A percentile compares a stretch with the other conserved stretches of the same genome.
These are phyloP conservation scores for Beverwykella pulmonaria DNA, from an alignment of 495 filamentous ascomycete species.

Conservation along the genomic window DNA sequence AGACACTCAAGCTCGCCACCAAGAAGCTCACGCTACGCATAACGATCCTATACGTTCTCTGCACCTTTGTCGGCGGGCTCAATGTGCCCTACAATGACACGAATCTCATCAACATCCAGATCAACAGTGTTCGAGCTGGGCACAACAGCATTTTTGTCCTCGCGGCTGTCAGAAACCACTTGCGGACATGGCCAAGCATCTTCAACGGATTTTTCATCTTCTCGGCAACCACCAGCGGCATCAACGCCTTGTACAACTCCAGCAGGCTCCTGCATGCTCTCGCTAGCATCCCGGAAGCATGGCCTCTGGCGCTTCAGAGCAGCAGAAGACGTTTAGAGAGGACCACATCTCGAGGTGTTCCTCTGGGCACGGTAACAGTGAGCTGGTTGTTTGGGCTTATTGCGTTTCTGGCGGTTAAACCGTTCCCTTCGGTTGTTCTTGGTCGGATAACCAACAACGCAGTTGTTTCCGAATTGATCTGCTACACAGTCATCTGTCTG, in stretches of 20 bases:
- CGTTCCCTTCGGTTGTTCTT: constrained; percentile 43
- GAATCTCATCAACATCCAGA: constrained; percentile 35
- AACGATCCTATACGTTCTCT: constrained; percentile 51
- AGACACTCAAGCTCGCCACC: constrained; percentile 56
- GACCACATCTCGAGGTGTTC: constrained; percentile 53
- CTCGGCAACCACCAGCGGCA: constrained; percentile 52
- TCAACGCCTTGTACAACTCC: constrained; percentile 53
- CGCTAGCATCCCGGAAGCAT: constrained; percentile 47
- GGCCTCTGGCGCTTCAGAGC: constrained; percentile 45
- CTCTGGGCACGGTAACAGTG: constrained; percentile 52
- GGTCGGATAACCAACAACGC: constrained; percentile 51
- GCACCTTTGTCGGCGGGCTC: constrained; percentile 49
- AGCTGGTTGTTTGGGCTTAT: constrained; percentile 54
- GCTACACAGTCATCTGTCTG: constrained; percentile 51
- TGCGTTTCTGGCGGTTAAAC: constrained; percentile 52
- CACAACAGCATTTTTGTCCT: constrained; percentile 54
- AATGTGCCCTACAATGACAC: constrained; percentile 53
- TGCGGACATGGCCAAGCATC: constrained; percentile 49
- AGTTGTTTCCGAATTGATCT: constrained; percentile 51
- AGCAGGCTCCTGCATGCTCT: constrained; percentile 53
- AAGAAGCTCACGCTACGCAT: constrained; percentile 54
- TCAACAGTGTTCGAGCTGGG: constrained; percentile 49
- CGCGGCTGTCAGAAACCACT: constrained; percentile 50
- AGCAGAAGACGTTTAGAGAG: constrained; percentile 46
- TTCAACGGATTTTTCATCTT: constrained; percentile 57